phyloP scores from a whole-genome alignment of 2,329 filamentous ascomycete species.

The Xylaria sp. region DNA sequence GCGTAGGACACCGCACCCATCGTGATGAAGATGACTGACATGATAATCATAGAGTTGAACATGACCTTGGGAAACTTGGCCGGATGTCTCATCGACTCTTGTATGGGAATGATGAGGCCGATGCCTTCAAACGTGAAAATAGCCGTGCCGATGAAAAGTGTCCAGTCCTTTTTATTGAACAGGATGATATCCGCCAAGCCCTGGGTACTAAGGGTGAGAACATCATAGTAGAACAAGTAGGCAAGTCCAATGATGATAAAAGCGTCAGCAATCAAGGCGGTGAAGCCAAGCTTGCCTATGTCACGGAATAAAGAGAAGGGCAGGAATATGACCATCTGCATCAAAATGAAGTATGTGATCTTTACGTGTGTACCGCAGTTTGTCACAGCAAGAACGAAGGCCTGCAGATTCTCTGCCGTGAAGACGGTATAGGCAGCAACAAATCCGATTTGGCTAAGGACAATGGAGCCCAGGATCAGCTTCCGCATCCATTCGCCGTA shows the following conservation, averaged over 20 bases:
- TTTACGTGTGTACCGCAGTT: constrained; percentile 87
- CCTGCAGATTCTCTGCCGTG: constrained; percentile 93
- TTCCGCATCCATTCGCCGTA: constrained; percentile 92
- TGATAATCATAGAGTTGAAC: constrained; percentile 91
- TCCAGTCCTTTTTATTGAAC: constrained; percentile 95
- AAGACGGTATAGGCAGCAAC: constrained; percentile 97
- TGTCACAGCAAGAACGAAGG: constrained; percentile 91
- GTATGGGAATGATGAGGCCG: constrained; percentile 96
- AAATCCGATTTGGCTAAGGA: constrained; percentile 95
- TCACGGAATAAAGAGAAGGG: constrained; percentile 94
- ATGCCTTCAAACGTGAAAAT: constrained; percentile 99
- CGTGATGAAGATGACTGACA: constrained; percentile 88
- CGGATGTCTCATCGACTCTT: constrained; percentile 94
- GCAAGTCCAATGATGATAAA: constrained; percentile 94
- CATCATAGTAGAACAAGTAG: constrained; percentile 96
- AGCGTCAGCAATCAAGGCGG: constrained; percentile 89
- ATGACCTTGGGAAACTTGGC: constrained; percentile 91
- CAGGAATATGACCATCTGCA: constrained; percentile 95
- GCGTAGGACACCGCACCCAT: constrained; percentile 96
- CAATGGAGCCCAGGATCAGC: constrained; percentile 89
- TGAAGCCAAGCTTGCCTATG: constrained; percentile 96
- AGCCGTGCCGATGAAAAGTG: constrained; percentile 96
- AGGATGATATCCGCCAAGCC: constrained; percentile 86
- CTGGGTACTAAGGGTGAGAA: constrained; percentile 80
- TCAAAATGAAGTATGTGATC: constrained; percentile 88